Evolutionary conservation across 2,329 filamentous ascomycete species (phyloP).

Genomic region (Trichoderma sp.): DNA sequence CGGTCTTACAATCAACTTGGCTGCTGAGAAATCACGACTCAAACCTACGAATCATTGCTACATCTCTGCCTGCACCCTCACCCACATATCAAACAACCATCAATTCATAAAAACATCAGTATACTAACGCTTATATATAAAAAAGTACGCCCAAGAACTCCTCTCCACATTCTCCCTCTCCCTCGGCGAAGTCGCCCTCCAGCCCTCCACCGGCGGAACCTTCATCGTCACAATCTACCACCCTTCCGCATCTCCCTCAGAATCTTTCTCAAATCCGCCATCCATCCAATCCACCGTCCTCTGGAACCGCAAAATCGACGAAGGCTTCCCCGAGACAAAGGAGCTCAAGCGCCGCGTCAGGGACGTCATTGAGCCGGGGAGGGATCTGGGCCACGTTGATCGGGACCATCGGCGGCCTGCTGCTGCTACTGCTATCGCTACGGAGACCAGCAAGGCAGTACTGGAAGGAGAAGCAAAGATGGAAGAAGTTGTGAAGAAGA

Average conservation of each 20-base stretch:
- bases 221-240: slow-evolving; percentile 72
- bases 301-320: slow-evolving; percentile 87
- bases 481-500: neutral
- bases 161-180: slow-evolving; percentile 86
- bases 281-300: slow-evolving; percentile 55
- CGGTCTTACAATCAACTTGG: neutral
- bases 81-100: too few relatives aligned
- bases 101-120: neutral
- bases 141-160: slow-evolving; percentile 88
- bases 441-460: neutral
- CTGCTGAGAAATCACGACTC: neutral
- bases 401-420: slow-evolving; percentile 45
- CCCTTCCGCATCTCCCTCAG: slow-evolving; percentile 39
- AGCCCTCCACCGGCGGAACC: slow-evolving; percentile 81
- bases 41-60: neutral
- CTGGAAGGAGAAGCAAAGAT: neutral
- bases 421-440: neutral
- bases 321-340: slow-evolving; percentile 93
- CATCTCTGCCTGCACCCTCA: too few relatives aligned
- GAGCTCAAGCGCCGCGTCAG: slow-evolving; percentile 83
- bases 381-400: slow-evolving; percentile 83
- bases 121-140: neutral
- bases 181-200: slow-evolving; percentile 84
- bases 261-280: slow-evolving; percentile 14
- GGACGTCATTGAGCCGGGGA: slow-evolving; percentile 77